A percentile compares a stretch with the other conserved stretches of the same genome.
Conservation (phyloP, 1,139 yeast genomes). For the Pichia sp. region DNA sequence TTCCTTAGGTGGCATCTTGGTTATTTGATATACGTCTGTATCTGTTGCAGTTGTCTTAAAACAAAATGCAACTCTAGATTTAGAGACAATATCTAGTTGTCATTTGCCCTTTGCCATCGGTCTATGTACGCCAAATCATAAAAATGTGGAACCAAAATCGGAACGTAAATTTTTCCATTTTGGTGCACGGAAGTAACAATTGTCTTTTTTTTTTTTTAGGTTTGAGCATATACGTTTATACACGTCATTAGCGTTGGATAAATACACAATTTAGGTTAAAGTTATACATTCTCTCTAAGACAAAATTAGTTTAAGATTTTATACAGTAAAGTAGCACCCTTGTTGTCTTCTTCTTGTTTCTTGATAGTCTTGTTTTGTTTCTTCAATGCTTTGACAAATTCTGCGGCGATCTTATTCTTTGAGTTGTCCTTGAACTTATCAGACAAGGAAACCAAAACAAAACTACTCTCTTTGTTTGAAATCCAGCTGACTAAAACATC, state of each 20-base stretch:
- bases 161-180: neutral
- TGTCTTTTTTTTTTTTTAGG: neutral
- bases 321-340: conserved; percentile 71
- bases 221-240: neutral
- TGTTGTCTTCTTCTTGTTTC: conserved; percentile 50
- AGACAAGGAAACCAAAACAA: conserved; percentile 65
- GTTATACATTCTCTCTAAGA: neutral
- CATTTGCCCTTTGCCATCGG: conserved; percentile 6
- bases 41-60: too few species aligned
- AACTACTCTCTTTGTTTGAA: conserved; percentile 62
- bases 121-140: too few species aligned
- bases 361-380: conserved; percentile 45
- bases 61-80: too few species aligned
- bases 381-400: conserved; percentile 49
- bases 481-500: conserved; percentile 62
- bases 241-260: neutral
- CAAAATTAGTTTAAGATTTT: conserved; percentile 27
- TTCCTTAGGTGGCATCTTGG: conserved; percentile 76
- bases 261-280: neutral
- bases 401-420: conserved; percentile 35
- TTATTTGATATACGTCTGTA: too few species aligned
- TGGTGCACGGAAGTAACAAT: conserved; percentile 1
- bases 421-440: conserved; percentile 41
- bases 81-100: too few species aligned
- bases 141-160: neutral